Evolutionary conservation across 805 yeast genomes (phyloP).

Genomic region (Wickerhamiella bombiphila): DNA sequence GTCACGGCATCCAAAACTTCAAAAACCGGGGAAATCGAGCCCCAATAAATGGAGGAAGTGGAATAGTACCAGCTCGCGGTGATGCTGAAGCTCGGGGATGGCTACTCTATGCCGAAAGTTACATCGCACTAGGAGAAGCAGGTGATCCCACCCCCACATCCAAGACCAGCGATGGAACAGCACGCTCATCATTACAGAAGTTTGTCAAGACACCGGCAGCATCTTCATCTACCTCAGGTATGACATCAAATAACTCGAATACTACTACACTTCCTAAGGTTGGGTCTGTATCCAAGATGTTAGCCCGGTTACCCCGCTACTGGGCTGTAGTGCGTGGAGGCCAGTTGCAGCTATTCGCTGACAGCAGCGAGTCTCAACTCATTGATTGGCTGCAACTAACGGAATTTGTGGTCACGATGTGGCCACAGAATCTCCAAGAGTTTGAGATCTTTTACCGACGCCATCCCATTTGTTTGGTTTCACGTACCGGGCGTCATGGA

Average conservation of each 20-base stretch:
- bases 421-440: constrained; percentile 72
- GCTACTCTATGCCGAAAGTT: constrained; percentile 10
- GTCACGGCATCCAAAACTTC: not conserved
- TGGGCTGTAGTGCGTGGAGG: constrained; percentile 60
- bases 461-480: constrained; percentile 62
- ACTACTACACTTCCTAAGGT: constrained; percentile 1
- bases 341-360: constrained; percentile 69
- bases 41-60: not conserved
- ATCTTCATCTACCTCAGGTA: too few relatives aligned
- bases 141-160: constrained; percentile 7
- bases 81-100: constrained; percentile 11
- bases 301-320: constrained; percentile 17
- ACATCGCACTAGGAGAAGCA: constrained; percentile 4
- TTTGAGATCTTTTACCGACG: constrained; percentile 68
- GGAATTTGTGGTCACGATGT: constrained; percentile 54
- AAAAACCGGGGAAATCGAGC: not conserved
- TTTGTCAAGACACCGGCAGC: constrained; percentile 15
- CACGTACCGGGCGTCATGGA: constrained; percentile 26
- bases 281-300: constrained; percentile 5
- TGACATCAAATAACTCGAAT: too few relatives aligned
- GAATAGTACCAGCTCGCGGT: constrained; percentile 1
- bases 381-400: constrained; percentile 68
- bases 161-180: constrained; percentile 25
- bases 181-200: constrained; percentile 47
- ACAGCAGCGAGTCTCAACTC: constrained; percentile 38